Conservation (phyloP, 1,284 basidiomycete species). For the Ceratorhiza oryzae-sativae region DNA sequence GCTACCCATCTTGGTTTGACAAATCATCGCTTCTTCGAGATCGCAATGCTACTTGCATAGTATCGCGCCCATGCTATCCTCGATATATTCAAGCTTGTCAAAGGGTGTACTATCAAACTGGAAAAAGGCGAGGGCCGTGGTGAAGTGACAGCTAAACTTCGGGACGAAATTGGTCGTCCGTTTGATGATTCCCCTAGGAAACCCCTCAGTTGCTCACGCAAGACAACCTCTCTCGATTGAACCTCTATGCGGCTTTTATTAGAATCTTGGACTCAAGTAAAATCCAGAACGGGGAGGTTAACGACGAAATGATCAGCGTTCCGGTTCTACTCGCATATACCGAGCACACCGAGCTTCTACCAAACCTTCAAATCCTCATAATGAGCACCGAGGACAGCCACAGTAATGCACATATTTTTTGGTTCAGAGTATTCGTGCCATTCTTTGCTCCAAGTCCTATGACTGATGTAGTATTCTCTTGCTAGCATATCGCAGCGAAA, state of each 20-base stretch:
- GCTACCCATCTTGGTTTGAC: neutral
- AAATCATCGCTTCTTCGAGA: neutral
- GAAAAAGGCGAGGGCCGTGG: neutral
- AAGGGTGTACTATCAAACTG: neutral
- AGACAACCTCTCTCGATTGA: neutral
- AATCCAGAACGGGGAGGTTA: neutral
- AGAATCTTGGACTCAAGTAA: neutral
- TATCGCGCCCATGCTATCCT: neutral
- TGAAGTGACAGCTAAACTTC: neutral
- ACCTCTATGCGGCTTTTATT: constrained; percentile 2
- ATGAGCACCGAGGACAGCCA: neutral
- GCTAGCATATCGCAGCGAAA: too few species aligned
- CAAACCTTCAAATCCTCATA: neutral
- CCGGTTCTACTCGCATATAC: neutral
- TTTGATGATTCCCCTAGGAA: neutral
- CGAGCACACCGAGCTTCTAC: neutral
- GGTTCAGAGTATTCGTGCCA: constrained; percentile 14
- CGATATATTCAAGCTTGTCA: neutral
- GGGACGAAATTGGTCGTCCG: neutral
- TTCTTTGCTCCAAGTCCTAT: neutral
- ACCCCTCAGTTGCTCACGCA: neutral
- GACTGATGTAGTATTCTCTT: too few species aligned
- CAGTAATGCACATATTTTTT: neutral
- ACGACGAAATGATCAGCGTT: neutral
- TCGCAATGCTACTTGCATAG: constrained; percentile 15